phyloP scores from a whole-genome alignment of 352 stramenopile species.

The Globisporangium megalacanthum region DNA sequence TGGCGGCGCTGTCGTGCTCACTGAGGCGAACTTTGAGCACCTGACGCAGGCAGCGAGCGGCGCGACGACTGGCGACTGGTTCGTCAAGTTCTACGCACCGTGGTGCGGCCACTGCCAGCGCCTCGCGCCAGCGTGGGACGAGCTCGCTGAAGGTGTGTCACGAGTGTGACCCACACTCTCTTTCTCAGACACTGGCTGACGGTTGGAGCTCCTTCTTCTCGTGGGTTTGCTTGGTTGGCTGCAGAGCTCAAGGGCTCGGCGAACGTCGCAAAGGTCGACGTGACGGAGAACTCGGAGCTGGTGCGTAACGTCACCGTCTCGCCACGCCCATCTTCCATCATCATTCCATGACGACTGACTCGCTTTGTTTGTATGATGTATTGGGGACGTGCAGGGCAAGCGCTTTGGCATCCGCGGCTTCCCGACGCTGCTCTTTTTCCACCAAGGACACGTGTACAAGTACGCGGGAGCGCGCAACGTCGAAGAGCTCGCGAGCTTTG shows the following conservation, averaged over 20 bases:
- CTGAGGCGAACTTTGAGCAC: conserved; percentile 80
- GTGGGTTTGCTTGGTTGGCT: conserved; percentile 11
- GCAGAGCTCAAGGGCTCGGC: conserved; percentile 75
- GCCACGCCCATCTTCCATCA: background rate
- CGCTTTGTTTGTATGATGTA: background rate
- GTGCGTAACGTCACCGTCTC: conserved; percentile 8
- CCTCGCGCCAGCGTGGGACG: conserved; percentile 64
- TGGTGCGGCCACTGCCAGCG: conserved; percentile 68
- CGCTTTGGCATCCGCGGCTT: conserved; percentile 82
- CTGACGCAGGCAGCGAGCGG: conserved; percentile 87
- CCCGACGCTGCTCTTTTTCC: conserved; percentile 75
- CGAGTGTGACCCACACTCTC: too few species aligned
- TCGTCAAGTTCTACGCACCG: conserved; percentile 80
- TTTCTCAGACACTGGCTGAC: background rate
- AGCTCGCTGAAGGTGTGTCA: conserved; percentile 53
- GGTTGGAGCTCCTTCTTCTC: background rate
- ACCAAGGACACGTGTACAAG: conserved; percentile 76
- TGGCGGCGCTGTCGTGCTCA: conserved; percentile 63
- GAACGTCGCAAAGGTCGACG: conserved; percentile 90
- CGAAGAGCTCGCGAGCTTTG: conserved; percentile 55
- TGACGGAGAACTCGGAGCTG: conserved; percentile 65
- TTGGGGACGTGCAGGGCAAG: conserved; percentile 28
- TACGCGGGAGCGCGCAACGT: conserved; percentile 53
- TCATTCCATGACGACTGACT: background rate
- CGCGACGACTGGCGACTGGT: conserved; percentile 90